A percentile compares a stretch with the other conserved stretches of the same genome.
phyloP scores from a whole-genome alignment of 148 eudicot genomes.

The Diospyros lotus region DNA sequence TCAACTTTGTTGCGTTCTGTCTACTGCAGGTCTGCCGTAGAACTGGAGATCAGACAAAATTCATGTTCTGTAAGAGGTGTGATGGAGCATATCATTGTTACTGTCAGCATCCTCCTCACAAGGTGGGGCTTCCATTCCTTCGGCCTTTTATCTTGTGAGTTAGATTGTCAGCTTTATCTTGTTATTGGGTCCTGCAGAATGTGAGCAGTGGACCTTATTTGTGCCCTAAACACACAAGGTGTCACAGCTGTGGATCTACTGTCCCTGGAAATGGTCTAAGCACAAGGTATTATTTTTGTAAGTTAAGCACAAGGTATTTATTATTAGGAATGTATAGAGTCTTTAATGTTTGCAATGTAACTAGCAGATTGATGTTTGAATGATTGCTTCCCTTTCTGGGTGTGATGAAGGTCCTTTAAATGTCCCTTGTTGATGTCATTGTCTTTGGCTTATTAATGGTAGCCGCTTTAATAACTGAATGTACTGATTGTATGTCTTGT shows the following conservation, averaged over 20 bases:
- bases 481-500: not conserved
- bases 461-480: not conserved
- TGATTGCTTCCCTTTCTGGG: not conserved
- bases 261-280: slow-evolving; percentile 97
- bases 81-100: slow-evolving; percentile 97
- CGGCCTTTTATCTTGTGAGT: not conserved
- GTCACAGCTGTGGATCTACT: slow-evolving; percentile 89
- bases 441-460: not conserved
- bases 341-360: no score
- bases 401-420: not conserved
- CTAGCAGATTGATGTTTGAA: not conserved
- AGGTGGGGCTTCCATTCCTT: slow-evolving; percentile 36
- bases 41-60: slow-evolving; percentile 84
- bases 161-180: not conserved
- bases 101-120: slow-evolving; percentile 98
- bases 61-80: slow-evolving; percentile 93
- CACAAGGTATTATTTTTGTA: slow-evolving; percentile 47
- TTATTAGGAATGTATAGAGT: no score
- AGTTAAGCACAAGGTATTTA: no score
- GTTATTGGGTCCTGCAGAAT: slow-evolving; percentile 52
- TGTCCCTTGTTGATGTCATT: not conserved
- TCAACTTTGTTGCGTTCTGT: not conserved
- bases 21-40: slow-evolving; percentile 69
- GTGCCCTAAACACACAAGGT: slow-evolving; percentile 95
- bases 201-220: slow-evolving; percentile 86